Base-by-base conservation (phyloP, 345 rosid genomes). In the Melastoma malabathricum region DNA sequence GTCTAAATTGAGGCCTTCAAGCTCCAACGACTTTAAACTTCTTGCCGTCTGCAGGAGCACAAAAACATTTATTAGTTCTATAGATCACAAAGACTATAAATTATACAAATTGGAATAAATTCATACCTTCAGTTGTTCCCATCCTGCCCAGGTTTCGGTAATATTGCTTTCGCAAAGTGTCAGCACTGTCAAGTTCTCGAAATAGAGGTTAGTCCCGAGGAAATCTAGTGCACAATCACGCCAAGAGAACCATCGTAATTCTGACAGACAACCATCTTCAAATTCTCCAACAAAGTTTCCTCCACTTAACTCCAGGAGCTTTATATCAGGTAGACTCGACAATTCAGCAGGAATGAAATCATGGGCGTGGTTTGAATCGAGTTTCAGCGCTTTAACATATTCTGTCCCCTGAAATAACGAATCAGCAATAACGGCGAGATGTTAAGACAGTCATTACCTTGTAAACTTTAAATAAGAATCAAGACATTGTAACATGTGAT, bases 1-100 rank as follows among this genome's bases (percentile, higher is more conserved):
- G 1, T n/a, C 2, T 27, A 50, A 50, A 6, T 50, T 3, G 6
- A 0, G 14, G 34, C 18, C 39, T 0, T 2, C 10, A 0, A 50
- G 0, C 18, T 50, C 34, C 3, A 50, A 15, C 16, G 25, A 41
- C 34, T 50, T 50, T 19, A 50, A 5, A 23, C 25, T 50, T 14
- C 34, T 27, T 1, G 54, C 43, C 1, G 29, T 27, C 43, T 27
- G 54, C 18, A 15, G 13, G 52, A 4, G 6, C 50, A 47, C 18
- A 47, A 47, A 10, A 47, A 4, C 15, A 18, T 10, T 1, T 0
- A 0, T 18, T 0, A 0, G 3, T 1, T 18, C 0, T 0, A 3
- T 10, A 0, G 1, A n/a, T n/a, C n/a, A n/a, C n/a, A n/a, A n/a
- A n/a, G n/a, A n/a, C n/a, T n/a, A n/a, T n/a, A n/a, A n/a, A n/a